Evolutionary conservation across 2,329 filamentous ascomycete species (phyloP).

Genomic region (Colletotrichum sp.): DNA sequence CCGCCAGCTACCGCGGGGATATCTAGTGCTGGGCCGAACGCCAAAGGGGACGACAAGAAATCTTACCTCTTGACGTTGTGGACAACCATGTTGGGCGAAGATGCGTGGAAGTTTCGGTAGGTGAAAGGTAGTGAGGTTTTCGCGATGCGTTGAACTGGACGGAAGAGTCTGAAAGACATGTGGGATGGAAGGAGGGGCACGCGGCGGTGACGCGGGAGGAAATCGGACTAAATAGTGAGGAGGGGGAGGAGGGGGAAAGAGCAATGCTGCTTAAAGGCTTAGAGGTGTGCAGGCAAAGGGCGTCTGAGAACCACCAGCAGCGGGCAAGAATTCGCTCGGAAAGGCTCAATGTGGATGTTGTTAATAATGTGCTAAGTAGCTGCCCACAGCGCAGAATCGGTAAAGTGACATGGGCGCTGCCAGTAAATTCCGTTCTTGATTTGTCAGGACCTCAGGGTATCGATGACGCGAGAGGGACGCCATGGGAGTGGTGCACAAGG

Average conservation of each 20-base stretch:
- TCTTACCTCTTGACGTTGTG: constrained; percentile 44
- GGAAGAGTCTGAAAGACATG: constrained; percentile 15
- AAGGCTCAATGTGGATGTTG: neutral
- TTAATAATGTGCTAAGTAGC: neutral
- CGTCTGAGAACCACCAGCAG: neutral
- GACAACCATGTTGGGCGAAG: constrained; percentile 48
- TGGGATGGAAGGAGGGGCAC: neutral
- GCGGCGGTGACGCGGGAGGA: neutral
- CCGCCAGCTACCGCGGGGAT: accelerated
- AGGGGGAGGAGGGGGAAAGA: neutral
- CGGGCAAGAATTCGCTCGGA: neutral
- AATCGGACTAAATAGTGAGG: constrained; percentile 10
- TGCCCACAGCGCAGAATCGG: neutral
- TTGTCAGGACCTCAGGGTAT: constrained; percentile 13
- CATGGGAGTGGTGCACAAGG: neutral
- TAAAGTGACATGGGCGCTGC: constrained; percentile 4
- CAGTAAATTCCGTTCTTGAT: neutral
- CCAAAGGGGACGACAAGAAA: too few species aligned
- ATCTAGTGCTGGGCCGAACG: too few species aligned
- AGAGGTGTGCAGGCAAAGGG: neutral
- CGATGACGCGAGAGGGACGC: constrained; percentile 8
- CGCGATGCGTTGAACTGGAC: constrained; percentile 15
- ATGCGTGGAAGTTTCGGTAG: constrained; percentile 37
- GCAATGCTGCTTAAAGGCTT: neutral
- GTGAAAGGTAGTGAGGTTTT: neutral